Evolutionary conservation across 305 asterid genomes (phyloP).

Genomic region (Solanum hybrid): DNA sequence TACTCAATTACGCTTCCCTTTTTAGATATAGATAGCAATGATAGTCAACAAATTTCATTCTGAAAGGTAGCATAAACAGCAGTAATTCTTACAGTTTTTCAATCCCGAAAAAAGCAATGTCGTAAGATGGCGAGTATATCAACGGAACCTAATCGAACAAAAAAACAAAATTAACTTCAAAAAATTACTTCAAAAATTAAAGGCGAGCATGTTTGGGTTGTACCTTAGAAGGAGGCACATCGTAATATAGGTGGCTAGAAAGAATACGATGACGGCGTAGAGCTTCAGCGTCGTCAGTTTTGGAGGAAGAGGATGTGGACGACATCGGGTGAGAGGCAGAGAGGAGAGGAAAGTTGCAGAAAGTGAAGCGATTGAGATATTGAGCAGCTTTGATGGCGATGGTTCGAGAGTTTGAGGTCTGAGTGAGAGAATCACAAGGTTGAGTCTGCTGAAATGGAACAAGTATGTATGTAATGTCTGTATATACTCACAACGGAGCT

Average conservation of each 20-base stretch:
- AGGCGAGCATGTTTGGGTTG: background rate
- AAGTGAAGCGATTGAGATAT: background rate
- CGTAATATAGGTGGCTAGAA: slow-evolving; percentile 80
- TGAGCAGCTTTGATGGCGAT: background rate
- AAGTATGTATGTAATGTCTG: no score
- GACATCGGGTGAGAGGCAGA: background rate
- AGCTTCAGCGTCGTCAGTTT: slow-evolving; percentile 28
- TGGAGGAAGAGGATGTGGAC: slow-evolving; percentile 1
- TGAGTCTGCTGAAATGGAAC: background rate
- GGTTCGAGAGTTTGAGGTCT: background rate
- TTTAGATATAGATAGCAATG: background rate
- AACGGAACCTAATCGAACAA: slow-evolving; percentile 55
- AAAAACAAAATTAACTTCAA: background rate
- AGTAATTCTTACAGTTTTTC: slow-evolving; percentile 64
- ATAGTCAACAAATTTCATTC: background rate
- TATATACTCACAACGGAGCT: background rate
- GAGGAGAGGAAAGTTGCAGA: background rate
- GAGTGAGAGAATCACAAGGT: background rate
- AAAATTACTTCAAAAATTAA: no score
- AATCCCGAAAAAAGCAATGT: slow-evolving; percentile 74
- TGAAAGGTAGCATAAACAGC: background rate
- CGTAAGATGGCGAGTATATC: slow-evolving; percentile 70
- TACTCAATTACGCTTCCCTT: background rate
- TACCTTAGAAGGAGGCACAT: slow-evolving; percentile 63
- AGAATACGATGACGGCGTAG: slow-evolving; percentile 52